These are phyloP conservation scores for Yamadazyma buinensis DNA, from an alignment of 1,139 yeast species.

Conservation along the genomic window DNA sequence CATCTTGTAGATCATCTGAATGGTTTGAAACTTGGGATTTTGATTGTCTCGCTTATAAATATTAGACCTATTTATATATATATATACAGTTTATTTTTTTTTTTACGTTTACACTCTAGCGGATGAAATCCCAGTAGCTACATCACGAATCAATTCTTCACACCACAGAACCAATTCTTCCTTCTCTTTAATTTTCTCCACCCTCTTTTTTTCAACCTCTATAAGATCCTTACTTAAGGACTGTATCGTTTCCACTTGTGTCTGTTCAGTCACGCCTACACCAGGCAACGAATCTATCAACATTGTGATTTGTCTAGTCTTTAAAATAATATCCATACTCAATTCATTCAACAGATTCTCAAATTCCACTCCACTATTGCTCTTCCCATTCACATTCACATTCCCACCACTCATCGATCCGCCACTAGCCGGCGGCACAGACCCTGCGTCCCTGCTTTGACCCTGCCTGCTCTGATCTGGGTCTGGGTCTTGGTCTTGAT, in stretches of 20 bases:
- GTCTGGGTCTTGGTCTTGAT: slow-evolving; percentile 6
- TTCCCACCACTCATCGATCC: not conserved
- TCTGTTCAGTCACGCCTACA: slow-evolving; percentile 76
- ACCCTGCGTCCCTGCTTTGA: slow-evolving; percentile 11
- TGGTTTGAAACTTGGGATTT: slow-evolving; percentile 38
- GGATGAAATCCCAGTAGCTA: slow-evolving; percentile 52
- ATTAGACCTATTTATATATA: no score
- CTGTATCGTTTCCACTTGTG: slow-evolving; percentile 64
- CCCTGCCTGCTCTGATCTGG: slow-evolving; percentile 8
- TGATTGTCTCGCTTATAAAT: slow-evolving; percentile 23
- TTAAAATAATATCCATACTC: slow-evolving; percentile 77
- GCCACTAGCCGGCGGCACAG: not conserved
- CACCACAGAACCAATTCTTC: slow-evolving; percentile 63
- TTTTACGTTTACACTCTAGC: no score
- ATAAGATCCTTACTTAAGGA: slow-evolving; percentile 62
- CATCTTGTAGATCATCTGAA: slow-evolving; percentile 22
- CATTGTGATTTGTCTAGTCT: slow-evolving; percentile 81
- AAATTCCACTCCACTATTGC: slow-evolving; percentile 25
- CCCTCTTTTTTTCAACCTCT: slow-evolving; percentile 57
- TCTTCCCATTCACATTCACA: slow-evolving; percentile 10
- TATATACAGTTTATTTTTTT: not conserved
- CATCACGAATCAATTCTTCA: slow-evolving; percentile 62
- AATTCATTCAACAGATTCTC: slow-evolving; percentile 64
- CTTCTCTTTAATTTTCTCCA: slow-evolving; percentile 58
- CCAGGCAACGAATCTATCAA: slow-evolving; percentile 91